These are phyloP conservation scores for Podospora tetraspora DNA, from an alignment of 495 filamentous ascomycete genomes.

Conservation along the genomic window DNA sequence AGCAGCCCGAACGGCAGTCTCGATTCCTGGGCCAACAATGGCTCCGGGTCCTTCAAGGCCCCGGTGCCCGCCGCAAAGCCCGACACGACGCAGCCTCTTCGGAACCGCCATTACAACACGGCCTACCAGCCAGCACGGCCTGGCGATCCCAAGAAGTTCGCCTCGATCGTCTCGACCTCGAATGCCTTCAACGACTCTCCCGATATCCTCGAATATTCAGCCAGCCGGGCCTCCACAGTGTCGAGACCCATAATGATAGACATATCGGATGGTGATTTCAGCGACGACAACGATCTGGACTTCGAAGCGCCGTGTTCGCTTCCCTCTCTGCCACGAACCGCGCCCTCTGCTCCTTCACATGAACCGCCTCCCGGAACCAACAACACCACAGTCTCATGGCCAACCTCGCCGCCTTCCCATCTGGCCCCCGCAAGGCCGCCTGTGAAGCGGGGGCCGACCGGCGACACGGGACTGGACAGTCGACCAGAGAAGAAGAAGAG, in stretches of 20 bases:
- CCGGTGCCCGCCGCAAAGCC: not conserved
- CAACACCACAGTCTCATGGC: constrained; percentile 23
- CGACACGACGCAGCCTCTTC: not conserved
- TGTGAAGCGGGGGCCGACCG: constrained; percentile 33
- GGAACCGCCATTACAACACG: not conserved
- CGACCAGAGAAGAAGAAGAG: constrained; percentile 27
- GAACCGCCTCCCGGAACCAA: constrained; percentile 6
- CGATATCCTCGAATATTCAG: constrained; percentile 20
- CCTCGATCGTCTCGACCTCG: constrained; percentile 36
- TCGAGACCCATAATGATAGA: constrained; percentile 32
- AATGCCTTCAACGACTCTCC: constrained; percentile 41
- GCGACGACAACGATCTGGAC: constrained; percentile 62
- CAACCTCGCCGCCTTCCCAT: constrained; percentile 35
- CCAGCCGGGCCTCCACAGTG: constrained; percentile 5
- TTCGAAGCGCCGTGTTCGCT: constrained; percentile 46
- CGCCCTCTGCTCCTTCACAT: constrained; percentile 1
- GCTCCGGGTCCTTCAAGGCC: not conserved
- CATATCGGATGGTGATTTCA: constrained; percentile 62
- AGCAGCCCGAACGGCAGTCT: constrained; percentile 34
- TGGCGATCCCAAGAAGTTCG: constrained; percentile 23
- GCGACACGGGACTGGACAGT: constrained; percentile 17
- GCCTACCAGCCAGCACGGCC: not conserved
- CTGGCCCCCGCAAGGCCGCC: constrained; percentile 13
- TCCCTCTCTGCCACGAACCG: constrained; percentile 29
- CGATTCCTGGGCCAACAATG: not conserved